These are phyloP conservation scores for Apiospora hydei DNA, from an alignment of 2,329 filamentous ascomycete species.

Conservation along the genomic window DNA sequence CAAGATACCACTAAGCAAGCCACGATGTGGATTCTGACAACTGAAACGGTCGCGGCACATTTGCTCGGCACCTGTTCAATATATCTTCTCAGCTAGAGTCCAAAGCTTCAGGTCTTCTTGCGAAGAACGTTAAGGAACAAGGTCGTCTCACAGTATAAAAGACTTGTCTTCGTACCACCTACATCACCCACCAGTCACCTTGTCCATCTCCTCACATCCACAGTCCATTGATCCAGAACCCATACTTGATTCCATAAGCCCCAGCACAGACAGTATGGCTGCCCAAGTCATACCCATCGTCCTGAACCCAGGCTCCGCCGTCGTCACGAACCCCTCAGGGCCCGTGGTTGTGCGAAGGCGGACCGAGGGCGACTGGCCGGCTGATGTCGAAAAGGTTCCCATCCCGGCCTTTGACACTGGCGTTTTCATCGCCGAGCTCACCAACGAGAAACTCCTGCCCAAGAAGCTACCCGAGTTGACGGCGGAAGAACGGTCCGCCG, in stretches of 20 bases:
- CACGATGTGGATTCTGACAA: neutral
- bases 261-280: neutral
- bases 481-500: neutral
- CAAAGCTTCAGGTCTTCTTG: neutral
- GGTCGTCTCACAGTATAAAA: neutral
- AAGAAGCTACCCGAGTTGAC: slow-evolving; percentile 7
- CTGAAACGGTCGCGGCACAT: neutral
- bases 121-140: neutral
- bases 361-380: slow-evolving; percentile 8
- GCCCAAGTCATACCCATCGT: neutral
- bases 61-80: neutral
- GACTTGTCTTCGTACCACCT: neutral
- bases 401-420: slow-evolving; percentile 20
- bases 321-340: neutral
- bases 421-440: slow-evolving; percentile 15
- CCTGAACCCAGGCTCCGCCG: slow-evolving; percentile 1
- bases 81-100: neutral
- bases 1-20: neutral
- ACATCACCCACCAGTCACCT: neutral
- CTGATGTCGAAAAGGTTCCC: slow-evolving; percentile 15
- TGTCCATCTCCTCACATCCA: neutral
- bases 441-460: slow-evolving; percentile 14
- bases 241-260: neutral
- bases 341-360: neutral
- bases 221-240: neutral